Percentiles rank a stretch among this genome's conserved stretches.
phyloP scores from a whole-genome alignment of 2,329 filamentous ascomycete genomes.

The Penicillium fuscoglaucum region DNA sequence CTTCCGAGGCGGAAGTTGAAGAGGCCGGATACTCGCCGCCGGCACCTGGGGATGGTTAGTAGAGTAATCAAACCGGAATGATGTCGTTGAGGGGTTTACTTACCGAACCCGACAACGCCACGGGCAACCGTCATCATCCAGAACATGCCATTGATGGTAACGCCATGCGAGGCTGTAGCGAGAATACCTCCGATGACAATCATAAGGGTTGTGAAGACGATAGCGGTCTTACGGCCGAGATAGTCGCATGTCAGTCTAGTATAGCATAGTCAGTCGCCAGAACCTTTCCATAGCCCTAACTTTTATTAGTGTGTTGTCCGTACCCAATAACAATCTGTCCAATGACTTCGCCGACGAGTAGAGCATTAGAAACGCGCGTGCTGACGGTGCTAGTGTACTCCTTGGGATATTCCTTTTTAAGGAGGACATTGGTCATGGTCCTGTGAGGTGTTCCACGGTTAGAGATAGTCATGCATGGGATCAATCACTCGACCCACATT shows the following conservation, averaged over 20 bases:
- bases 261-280: background rate
- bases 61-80: background rate
- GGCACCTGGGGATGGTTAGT: slow-evolving; percentile 25
- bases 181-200: slow-evolving; percentile 51
- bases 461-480: background rate
- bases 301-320: background rate
- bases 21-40: slow-evolving; percentile 53
- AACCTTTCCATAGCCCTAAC: background rate
- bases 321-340: slow-evolving; percentile 32
- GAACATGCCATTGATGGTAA: slow-evolving; percentile 52
- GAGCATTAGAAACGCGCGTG: slow-evolving; percentile 32
- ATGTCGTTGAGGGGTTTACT: background rate
- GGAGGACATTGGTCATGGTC: slow-evolving; percentile 34
- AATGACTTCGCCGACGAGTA: slow-evolving; percentile 32
- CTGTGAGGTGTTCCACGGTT: slow-evolving; percentile 7
- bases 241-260: slow-evolving; percentile 46
- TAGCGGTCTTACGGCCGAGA: slow-evolving; percentile 49
- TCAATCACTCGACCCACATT: slow-evolving; percentile 22
- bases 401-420: slow-evolving; percentile 29
- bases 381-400: slow-evolving; percentile 29
- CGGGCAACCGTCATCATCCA: slow-evolving; percentile 55
- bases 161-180: slow-evolving; percentile 48
- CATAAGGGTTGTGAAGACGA: slow-evolving; percentile 48
- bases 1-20: slow-evolving; percentile 50
- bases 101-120: slow-evolving; percentile 51